A percentile compares a stretch with the other conserved stretches of the same genome.
Evolutionary conservation across 106 monocot species (phyloP).

Genomic region (Gastrodia elata): DNA sequence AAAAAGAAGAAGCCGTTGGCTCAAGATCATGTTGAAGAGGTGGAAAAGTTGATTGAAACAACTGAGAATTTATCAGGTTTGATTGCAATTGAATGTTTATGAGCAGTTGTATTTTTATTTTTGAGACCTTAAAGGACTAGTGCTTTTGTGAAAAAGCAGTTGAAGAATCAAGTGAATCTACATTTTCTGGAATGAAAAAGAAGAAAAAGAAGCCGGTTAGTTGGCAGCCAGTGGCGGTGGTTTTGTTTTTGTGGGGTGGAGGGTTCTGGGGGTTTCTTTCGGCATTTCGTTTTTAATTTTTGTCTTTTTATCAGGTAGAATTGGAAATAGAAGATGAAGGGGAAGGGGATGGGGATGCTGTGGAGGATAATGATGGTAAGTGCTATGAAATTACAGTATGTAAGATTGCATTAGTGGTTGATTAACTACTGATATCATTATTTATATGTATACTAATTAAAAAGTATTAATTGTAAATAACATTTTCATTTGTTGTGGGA

Average conservation of each 20-base stretch:
- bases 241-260: neutral
- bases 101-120: neutral
- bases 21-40: slow-evolving; percentile 36
- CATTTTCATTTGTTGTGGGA: neutral
- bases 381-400: neutral
- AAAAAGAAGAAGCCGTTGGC: slow-evolving; percentile 66
- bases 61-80: slow-evolving; percentile 41
- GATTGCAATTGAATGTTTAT: neutral
- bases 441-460: neutral
- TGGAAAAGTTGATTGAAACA: slow-evolving; percentile 33
- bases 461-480: neutral
- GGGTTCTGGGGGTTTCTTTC: neutral
- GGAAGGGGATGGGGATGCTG: slow-evolving; percentile 62
- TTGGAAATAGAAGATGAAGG: slow-evolving; percentile 57
- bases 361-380: slow-evolving; percentile 48
- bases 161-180: slow-evolving; percentile 45
- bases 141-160: slow-evolving; percentile 18
- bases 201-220: slow-evolving; percentile 94
- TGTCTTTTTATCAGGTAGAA: slow-evolving; percentile 42
- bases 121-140: neutral
- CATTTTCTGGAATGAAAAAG: slow-evolving; percentile 84
- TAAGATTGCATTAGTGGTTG: neutral
- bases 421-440: neutral
- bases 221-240: neutral
- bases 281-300: neutral